phyloP scores from a whole-genome alignment of 2,329 filamentous ascomycete species.

The Helicocarpus griseus region DNA sequence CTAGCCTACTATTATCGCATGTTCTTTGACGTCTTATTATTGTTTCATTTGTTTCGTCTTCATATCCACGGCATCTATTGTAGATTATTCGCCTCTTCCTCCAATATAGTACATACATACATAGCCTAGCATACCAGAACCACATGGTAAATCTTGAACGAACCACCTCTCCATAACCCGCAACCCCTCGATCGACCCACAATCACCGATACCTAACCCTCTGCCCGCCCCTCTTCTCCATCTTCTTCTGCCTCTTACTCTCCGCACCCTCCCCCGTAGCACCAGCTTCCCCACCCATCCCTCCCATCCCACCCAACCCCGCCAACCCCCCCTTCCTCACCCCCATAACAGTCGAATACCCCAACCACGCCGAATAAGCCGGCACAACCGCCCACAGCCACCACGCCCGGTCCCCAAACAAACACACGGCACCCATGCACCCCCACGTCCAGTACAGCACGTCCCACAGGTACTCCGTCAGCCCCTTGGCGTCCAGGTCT shows the following conservation, averaged over 20 bases:
- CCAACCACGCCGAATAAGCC: conserved; percentile 38
- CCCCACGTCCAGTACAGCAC: conserved; percentile 90
- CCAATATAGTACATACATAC: too few relatives aligned
- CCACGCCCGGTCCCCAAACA: conserved; percentile 76
- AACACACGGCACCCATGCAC: conserved; percentile 57
- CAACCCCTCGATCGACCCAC: too few relatives aligned
- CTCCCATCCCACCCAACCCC: conserved; percentile 29
- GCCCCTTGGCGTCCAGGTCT: conserved; percentile 73
- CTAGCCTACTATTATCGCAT: too few relatives aligned
- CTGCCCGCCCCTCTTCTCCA: conserved; percentile 42
- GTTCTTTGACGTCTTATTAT: background rate
- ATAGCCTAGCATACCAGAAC: too few relatives aligned
- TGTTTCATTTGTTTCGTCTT: too few relatives aligned
- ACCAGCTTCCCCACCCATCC: conserved; percentile 28
- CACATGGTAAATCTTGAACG: background rate
- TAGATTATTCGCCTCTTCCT: too few relatives aligned
- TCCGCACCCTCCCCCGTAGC: conserved; percentile 19
- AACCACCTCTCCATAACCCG: background rate
- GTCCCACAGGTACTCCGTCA: conserved; percentile 99
- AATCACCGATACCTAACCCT: conserved; percentile 33
- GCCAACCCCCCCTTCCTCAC: conserved; percentile 27
- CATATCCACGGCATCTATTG: too few relatives aligned
- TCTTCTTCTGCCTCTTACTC: conserved; percentile 45
- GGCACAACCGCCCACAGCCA: conserved; percentile 48
- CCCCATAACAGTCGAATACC: conserved; percentile 37